A percentile compares a stretch with the other conserved stretches of the same genome.
Evolutionary conservation across 169 alveolate species (phyloP).

Genomic region (Plasmodium gaboni): DNA sequence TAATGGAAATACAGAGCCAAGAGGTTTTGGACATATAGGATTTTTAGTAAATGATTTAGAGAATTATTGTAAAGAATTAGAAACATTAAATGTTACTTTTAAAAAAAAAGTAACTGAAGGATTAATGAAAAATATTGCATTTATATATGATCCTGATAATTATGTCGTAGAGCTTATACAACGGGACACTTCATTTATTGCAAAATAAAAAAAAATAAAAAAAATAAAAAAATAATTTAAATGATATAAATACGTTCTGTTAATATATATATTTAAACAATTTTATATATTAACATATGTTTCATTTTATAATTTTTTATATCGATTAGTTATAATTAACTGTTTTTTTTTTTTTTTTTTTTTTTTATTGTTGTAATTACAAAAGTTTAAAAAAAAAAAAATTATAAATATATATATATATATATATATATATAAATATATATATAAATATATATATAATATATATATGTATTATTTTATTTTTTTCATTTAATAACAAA

Average conservation of each 20-base stretch:
- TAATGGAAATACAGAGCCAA: slow-evolving; percentile 82
- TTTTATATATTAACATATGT: no score
- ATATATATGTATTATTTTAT: no score
- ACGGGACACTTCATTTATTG: slow-evolving; percentile 62
- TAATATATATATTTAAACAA: no score
- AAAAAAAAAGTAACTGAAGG: slow-evolving; percentile 83
- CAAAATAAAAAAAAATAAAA: slow-evolving; percentile 1
- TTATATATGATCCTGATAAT: slow-evolving; percentile 86
- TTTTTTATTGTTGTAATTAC: no score
- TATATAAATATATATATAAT: no score
- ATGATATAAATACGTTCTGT: neutral
- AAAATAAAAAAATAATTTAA: neutral
- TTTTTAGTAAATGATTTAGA: slow-evolving; percentile 83
- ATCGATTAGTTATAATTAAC: no score
- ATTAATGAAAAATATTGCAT: slow-evolving; percentile 83
- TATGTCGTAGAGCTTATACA: slow-evolving; percentile 81
- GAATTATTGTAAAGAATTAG: slow-evolving; percentile 78
- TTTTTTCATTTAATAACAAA: no score
- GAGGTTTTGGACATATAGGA: slow-evolving; percentile 87
- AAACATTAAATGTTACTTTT: slow-evolving; percentile 63
- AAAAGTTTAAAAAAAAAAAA: no score
- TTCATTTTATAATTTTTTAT: no score
- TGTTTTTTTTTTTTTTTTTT: no score
- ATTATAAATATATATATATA: no score
- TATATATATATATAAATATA: no score